Conservation (phyloP, 2,329 filamentous ascomycete species). For the Cladosporium sphaerospermum region DNA sequence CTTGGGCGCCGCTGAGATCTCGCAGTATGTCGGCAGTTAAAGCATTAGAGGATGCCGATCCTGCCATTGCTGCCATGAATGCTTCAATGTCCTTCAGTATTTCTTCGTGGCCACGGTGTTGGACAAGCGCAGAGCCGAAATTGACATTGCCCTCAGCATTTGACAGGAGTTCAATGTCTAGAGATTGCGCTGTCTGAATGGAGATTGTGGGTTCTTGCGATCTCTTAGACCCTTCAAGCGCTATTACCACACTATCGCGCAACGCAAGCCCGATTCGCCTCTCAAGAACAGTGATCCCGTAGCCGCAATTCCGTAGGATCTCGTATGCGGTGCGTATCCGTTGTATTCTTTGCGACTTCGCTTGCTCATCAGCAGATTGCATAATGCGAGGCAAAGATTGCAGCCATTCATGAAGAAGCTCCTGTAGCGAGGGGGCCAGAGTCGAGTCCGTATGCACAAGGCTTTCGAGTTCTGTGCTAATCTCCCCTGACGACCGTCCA, state of each 20-base stretch:
- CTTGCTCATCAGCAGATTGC: constrained; percentile 74
- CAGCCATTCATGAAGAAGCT: constrained; percentile 73
- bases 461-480: constrained; percentile 45
- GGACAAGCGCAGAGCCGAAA: constrained; percentile 23
- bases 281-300: constrained; percentile 61
- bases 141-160: constrained; percentile 6
- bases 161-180: constrained; percentile 14
- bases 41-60: constrained; percentile 8
- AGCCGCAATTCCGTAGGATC: constrained; percentile 56
- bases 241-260: constrained; percentile 62
- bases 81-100: constrained; percentile 23
- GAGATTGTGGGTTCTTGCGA: constrained; percentile 14
- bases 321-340: constrained; percentile 71
- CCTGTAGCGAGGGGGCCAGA: constrained; percentile 60
- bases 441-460: constrained; percentile 57
- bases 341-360: constrained; percentile 64
- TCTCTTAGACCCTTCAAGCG: constrained; percentile 31
- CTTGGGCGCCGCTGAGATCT: constrained; percentile 52
- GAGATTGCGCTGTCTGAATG: constrained; percentile 17
- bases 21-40: constrained; percentile 62
- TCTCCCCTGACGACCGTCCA: constrained; percentile 37
- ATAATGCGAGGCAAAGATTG: constrained; percentile 73
- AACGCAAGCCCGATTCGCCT: constrained; percentile 62
- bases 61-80: constrained; percentile 31
- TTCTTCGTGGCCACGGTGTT: constrained; percentile 22